Evolutionary conservation across 768 basidiomycete species (phyloP).

Genomic region (Astraeus odoratus): DNA sequence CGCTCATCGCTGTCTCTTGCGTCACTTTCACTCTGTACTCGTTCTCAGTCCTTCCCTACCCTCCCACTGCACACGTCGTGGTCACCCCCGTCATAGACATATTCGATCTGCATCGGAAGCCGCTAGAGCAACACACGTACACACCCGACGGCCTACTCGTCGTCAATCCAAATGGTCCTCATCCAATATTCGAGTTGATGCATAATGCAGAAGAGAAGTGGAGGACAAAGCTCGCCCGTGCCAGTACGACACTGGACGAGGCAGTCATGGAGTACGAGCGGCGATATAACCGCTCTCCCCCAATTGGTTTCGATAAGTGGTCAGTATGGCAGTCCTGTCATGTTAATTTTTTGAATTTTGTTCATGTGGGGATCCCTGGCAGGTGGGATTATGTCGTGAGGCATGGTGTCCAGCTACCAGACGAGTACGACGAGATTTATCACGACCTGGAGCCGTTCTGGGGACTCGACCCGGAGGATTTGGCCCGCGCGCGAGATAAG

Average conservation of each 20-base stretch:
- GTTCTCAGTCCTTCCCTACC: background rate
- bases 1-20: background rate
- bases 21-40: background rate
- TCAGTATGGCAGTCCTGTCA: too few relatives aligned
- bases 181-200: constrained; percentile 41
- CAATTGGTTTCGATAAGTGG: constrained; percentile 39
- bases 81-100: background rate
- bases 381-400: constrained; percentile 38
- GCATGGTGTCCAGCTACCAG: constrained; percentile 34
- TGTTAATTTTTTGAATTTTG: too few relatives aligned
- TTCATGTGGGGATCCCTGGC: too few relatives aligned
- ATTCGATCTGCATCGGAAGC: background rate
- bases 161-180: constrained; percentile 29
- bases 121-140: constrained; percentile 15
- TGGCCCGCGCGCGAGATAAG: constrained; percentile 15
- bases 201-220: constrained; percentile 30
- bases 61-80: background rate
- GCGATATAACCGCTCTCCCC: constrained; percentile 30
- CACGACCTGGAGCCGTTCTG: constrained; percentile 31
- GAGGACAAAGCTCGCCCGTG: constrained; percentile 26
- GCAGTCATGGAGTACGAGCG: constrained; percentile 34
- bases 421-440: constrained; percentile 43
- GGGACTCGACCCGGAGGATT: constrained; percentile 27
- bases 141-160: constrained; percentile 26
- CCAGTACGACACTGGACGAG: constrained; percentile 31